phyloP scores from a whole-genome alignment of 1,139 yeast species.

The Yamadazyma mexicana region DNA sequence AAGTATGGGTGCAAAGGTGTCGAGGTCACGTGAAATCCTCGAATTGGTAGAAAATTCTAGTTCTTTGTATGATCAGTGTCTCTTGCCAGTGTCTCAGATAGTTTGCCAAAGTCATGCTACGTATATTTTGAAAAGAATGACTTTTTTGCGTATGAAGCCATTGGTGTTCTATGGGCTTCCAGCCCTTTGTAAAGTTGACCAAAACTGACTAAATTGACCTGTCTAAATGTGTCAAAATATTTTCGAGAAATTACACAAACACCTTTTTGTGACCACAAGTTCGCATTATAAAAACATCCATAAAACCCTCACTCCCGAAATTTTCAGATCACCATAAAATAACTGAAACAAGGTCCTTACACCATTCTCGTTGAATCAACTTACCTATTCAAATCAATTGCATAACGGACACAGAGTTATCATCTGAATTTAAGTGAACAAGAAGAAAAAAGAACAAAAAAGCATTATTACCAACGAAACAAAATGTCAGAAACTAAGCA shows the following conservation, averaged over 20 bases:
- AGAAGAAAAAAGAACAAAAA: not conserved
- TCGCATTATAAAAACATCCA: constrained; percentile 4
- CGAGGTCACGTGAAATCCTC: constrained; percentile 1
- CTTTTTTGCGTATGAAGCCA: not conserved
- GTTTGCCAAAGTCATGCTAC: no score
- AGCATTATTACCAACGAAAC: constrained; percentile 12
- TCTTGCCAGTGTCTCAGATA: not conserved
- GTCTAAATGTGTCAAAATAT: not conserved
- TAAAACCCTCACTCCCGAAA: constrained; percentile 1
- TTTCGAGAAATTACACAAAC: not conserved
- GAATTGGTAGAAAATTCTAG: constrained; percentile 4
- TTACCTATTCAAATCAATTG: not conserved
- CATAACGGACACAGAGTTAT: not conserved
- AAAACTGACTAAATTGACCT: not conserved
- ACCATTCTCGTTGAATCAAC: not conserved
- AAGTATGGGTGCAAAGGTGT: not conserved
- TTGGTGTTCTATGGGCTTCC: not conserved
- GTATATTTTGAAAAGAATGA: not conserved
- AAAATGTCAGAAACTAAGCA: constrained; percentile 22
- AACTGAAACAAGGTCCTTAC: not conserved
- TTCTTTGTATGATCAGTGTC: not conserved
- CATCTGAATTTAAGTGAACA: constrained; percentile 9
- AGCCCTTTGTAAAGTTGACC: not conserved
- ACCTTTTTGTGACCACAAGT: not conserved
- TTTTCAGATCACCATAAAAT: constrained; percentile 2